Evolutionary conservation across 2,329 filamentous ascomycete genomes (phyloP).

Genomic region (Curvularia spicifera): DNA sequence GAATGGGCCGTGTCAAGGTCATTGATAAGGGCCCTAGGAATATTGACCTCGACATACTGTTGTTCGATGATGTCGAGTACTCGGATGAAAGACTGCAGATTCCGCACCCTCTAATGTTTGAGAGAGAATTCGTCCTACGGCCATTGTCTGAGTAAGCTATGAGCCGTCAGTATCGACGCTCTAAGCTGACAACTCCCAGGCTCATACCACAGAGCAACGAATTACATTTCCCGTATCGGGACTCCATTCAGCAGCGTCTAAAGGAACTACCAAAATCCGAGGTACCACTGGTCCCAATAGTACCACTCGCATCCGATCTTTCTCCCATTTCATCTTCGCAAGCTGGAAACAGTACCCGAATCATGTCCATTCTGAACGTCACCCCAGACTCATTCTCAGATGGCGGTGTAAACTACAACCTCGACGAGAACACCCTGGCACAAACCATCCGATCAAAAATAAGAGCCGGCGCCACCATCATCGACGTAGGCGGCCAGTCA

Average conservation of each 20-base stretch:
- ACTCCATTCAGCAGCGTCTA: constrained; percentile 41
- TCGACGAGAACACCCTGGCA: constrained; percentile 58
- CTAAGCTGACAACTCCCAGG: constrained; percentile 25
- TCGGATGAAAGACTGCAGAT: constrained; percentile 76
- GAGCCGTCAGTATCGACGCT: background rate
- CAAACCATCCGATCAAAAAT: constrained; percentile 68
- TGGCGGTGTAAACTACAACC: constrained; percentile 65
- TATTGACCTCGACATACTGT: constrained; percentile 89
- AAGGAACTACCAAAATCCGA: constrained; percentile 44
- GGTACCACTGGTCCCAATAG: constrained; percentile 49
- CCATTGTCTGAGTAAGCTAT: constrained; percentile 77
- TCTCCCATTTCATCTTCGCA: constrained; percentile 37
- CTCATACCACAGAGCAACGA: constrained; percentile 34
- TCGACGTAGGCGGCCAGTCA: constrained; percentile 93
- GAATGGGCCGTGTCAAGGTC: constrained; percentile 79
- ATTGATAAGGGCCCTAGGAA: constrained; percentile 94
- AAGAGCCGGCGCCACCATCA: constrained; percentile 74
- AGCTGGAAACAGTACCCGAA: constrained; percentile 62
- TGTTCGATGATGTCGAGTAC: constrained; percentile 74
- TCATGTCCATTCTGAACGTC: constrained; percentile 95
- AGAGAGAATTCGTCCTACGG: constrained; percentile 91
- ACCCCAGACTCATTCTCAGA: constrained; percentile 98
- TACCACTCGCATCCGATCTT: constrained; percentile 45
- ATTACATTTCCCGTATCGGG: constrained; percentile 55
- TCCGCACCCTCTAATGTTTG: constrained; percentile 83